Evolutionary conservation across 805 yeast species (phyloP), one percentile per base, ranked within the genome.

Genomic region (Pichia occidentalis): DNA sequence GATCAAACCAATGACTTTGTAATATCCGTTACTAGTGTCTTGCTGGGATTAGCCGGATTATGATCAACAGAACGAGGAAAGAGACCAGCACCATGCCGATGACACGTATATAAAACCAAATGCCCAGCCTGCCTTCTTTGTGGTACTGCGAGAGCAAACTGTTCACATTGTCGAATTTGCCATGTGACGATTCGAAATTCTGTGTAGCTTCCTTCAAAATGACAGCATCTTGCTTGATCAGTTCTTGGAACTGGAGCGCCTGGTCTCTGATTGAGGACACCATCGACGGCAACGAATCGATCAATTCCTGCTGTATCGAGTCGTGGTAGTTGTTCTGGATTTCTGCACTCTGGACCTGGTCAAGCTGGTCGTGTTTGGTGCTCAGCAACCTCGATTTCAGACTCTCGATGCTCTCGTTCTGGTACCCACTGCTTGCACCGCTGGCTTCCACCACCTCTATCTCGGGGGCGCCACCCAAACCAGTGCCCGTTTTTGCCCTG

Each of bases 11-110:
- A 44, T 47, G 17, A 7, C 24, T 7, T 9, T 47, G 24, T 39
- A 16, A 19, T 62, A 37, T 18, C 22, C 18, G 19, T n/a, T 60
- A 57, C 24, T 63, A 61, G 34, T 63, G 73, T 5, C 61, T 69
- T 7, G 57, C 61, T 5, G 62, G 62, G 6, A 58, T 50, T 27
- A 59, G 32, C 31, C 62, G 47, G 13, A 59, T 53, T 14, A 59
- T 39, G 7, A 56, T 40, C 16, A 57, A 24, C 16, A 57, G 43
- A 24, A 58, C 45, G 12, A 52, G 18, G 40, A 58, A 59, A 1
- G 54, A 37, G 2, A 53, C 26, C 10, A 56, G 36, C 5, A 57
- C 48, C n/a, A 37, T 39, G 3, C 39, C 42, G 26, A 48, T 40
- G 8, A 60, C 45, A 23, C 61, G 29, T 14, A 60, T 45, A 38